Conservation (phyloP, 176 grass and related monocot genomes). For the Triticum dicoccoides region DNA sequence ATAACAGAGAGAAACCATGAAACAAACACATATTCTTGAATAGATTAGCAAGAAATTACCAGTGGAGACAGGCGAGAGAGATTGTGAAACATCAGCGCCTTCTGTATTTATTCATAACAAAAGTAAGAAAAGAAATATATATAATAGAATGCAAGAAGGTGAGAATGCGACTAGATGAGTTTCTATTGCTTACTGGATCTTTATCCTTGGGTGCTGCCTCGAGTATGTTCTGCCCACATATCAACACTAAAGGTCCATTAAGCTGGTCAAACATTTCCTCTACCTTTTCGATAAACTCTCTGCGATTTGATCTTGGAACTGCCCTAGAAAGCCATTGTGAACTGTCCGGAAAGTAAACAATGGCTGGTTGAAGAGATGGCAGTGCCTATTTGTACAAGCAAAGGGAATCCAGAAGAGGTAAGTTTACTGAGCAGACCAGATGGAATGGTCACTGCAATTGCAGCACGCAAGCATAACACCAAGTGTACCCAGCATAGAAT, state of each 20-base stretch:
- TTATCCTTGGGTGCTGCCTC: slow-evolving; percentile 52
- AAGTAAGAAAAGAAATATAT: slow-evolving; percentile 24
- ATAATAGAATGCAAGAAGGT: slow-evolving; percentile 11
- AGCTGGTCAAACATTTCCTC: slow-evolving; percentile 76
- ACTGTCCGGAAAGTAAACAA: slow-evolving; percentile 92
- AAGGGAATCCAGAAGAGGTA: slow-evolving; percentile 19
- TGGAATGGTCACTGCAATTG: neutral
- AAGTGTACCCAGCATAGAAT: neutral
- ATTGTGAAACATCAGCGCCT: slow-evolving; percentile 18
- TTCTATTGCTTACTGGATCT: slow-evolving; percentile 41
- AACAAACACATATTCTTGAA: slow-evolving; percentile 17
- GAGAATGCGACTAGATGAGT: neutral
- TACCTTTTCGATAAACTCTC: slow-evolving; percentile 69
- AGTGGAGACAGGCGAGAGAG: slow-evolving; percentile 27
- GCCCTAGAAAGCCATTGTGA: slow-evolving; percentile 81
- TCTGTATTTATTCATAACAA: slow-evolving; percentile 30
- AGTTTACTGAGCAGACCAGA: slow-evolving; percentile 12
- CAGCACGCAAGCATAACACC: neutral
- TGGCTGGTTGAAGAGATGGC: slow-evolving; percentile 69
- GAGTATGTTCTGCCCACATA: slow-evolving; percentile 74
- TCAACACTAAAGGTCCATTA: slow-evolving; percentile 74
- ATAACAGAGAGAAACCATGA: neutral
- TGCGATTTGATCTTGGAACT: slow-evolving; percentile 69
- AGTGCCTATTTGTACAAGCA: slow-evolving; percentile 59
- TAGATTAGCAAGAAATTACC: slow-evolving; percentile 39